Conservation (phyloP, 78 protist genomes). For the Salpingoeca rosetta region DNA sequence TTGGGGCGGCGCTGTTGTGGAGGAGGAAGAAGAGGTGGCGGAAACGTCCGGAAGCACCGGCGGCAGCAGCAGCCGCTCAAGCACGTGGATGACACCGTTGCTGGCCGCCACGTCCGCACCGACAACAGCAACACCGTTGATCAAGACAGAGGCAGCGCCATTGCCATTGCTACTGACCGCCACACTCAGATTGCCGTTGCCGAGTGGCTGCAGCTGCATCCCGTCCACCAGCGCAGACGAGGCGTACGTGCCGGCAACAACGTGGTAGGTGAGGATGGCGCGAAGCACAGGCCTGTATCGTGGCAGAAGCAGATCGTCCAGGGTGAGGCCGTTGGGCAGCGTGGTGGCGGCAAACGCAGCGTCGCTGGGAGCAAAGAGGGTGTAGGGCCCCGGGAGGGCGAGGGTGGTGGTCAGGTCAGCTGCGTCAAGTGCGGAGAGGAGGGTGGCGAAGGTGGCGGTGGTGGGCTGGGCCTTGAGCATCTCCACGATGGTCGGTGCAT, state of each 20-base stretch:
- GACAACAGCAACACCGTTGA: not conserved
- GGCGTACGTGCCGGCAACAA: not conserved
- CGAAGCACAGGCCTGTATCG: not conserved
- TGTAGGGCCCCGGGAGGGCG: not conserved
- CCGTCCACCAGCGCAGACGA: too few relatives aligned
- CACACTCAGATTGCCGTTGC: too few relatives aligned
- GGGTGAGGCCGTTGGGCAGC: not conserved
- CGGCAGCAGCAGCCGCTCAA: not conserved
- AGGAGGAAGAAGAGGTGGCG: too few relatives aligned
- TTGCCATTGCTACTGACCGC: too few relatives aligned
- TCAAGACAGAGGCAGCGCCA: not conserved
- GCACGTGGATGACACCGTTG: conserved; percentile 14
- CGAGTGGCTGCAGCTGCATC: too few relatives aligned
- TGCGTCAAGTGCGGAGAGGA: not conserved
- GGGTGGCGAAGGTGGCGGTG: too few relatives aligned
- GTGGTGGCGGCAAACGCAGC: not conserved
- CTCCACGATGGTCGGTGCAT: too few relatives aligned
- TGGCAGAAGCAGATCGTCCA: not conserved
- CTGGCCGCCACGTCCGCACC: not conserved
- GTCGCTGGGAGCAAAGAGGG: conserved; percentile 16
- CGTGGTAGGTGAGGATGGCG: not conserved
- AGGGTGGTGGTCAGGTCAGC: not conserved
- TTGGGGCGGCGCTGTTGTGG: not conserved
- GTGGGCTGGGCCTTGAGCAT: too few relatives aligned
- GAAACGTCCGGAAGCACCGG: too few relatives aligned